Evolutionary conservation across 352 stramenopile species (phyloP).

Genomic region (Hyaloperonospora arabidopsidis): DNA sequence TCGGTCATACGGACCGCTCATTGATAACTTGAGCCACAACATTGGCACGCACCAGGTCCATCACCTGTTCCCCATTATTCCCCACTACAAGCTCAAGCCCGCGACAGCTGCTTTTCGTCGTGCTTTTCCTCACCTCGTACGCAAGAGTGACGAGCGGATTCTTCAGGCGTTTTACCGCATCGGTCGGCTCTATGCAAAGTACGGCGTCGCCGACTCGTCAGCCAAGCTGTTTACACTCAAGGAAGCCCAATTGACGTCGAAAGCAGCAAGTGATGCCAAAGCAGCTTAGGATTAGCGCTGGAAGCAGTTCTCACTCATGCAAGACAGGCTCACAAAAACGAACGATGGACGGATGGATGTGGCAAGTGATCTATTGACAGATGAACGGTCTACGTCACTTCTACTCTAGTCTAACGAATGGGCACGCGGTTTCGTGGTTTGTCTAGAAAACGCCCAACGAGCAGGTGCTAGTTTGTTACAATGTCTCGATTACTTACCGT

Average conservation of each 20-base stretch:
- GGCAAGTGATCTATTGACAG: too few relatives aligned
- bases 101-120: slow-evolving; percentile 54
- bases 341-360: too few relatives aligned
- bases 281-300: slow-evolving; percentile 19
- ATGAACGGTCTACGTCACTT: too few relatives aligned
- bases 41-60: slow-evolving; percentile 83
- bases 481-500: too few relatives aligned
- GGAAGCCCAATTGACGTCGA: slow-evolving; percentile 29
- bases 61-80: slow-evolving; percentile 84
- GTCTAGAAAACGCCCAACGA: too few relatives aligned
- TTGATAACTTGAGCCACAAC: slow-evolving; percentile 83
- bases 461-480: too few relatives aligned
- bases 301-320: too few relatives aligned
- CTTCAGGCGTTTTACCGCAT: slow-evolving; percentile 55
- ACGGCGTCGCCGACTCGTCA: slow-evolving; percentile 56
- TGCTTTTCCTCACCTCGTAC: slow-evolving; percentile 70
- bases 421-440: too few relatives aligned
- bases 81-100: slow-evolving; percentile 73
- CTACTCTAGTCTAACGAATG: too few relatives aligned
- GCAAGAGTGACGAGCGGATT: slow-evolving; percentile 61
- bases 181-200: slow-evolving; percentile 55
- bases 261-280: slow-evolving; percentile 33
- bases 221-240: slow-evolving; percentile 69
- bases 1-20: slow-evolving; percentile 65
- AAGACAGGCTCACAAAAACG: too few relatives aligned